These are phyloP conservation scores for Fusarium annulatum DNA, from an alignment of 2,329 filamentous ascomycete species.

Conservation along the genomic window DNA sequence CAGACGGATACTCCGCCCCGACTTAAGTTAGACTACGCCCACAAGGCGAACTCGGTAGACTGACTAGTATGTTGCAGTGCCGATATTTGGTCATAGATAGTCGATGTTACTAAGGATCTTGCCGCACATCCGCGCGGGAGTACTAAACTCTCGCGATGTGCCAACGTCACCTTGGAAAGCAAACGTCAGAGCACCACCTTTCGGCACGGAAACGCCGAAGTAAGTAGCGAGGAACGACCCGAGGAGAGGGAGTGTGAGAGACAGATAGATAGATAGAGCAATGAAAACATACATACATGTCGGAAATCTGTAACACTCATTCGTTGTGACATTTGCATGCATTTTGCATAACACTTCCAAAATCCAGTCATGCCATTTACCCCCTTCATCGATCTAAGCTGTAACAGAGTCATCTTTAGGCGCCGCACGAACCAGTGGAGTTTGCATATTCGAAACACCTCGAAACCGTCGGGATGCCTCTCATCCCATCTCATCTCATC, in stretches of 20 bases:
- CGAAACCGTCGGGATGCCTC: constrained; percentile 3
- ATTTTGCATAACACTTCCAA: not conserved
- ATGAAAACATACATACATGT: not conserved
- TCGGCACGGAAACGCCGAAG: constrained; percentile 33
- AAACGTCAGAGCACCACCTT: constrained; percentile 35
- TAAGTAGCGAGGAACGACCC: constrained; percentile 12
- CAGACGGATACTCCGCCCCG: not conserved
- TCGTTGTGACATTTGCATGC: not conserved
- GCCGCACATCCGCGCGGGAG: constrained; percentile 24
- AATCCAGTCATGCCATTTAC: not conserved
- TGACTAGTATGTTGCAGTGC: not conserved
- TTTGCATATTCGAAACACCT: constrained; percentile 18
- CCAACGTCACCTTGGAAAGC: constrained; percentile 23
- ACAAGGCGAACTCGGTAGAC: not conserved
- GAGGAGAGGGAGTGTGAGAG: not conserved
- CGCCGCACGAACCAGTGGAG: constrained; percentile 3
- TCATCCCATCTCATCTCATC: not conserved
- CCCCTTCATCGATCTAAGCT: not conserved
- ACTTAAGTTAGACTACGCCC: not conserved
- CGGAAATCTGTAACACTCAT: not conserved
- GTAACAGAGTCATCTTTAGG: constrained; percentile 1
- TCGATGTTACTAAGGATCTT: constrained; percentile 1
- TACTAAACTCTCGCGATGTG: constrained; percentile 28
- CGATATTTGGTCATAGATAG: constrained; percentile 15
- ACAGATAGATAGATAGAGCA: not conserved